Evolutionary conservation across 495 filamentous ascomycete genomes (phyloP), one percentile per base, ranked within the genome.

Genomic region (Penicillium coprophilum): DNA sequence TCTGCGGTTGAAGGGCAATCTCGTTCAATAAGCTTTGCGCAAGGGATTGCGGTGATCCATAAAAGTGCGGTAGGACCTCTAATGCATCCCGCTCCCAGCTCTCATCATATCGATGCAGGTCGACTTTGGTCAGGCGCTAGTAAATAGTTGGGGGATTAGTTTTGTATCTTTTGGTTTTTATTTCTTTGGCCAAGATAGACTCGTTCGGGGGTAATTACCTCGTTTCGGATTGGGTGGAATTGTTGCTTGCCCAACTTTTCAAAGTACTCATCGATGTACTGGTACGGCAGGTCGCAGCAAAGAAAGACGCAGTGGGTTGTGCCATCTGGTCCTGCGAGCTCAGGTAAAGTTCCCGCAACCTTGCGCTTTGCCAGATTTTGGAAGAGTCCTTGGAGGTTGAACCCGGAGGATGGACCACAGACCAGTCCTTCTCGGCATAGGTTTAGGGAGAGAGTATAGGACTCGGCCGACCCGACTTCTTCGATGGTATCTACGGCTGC

Each of bases 211-310:
- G 27, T 15, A 60, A 69, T 52, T 62, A 82, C 81, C 72, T 82
- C 68, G 52, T 86, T 86, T n/a, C 66, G 67, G 20, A 85, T 85
- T 1, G 76, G 68, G 19, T 75, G 81, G 58, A 87, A 85, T 53
- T 80, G 64, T 11, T 72, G 71, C 0, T 69, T 50, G 9, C 69
- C 74, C 13, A 86, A 64, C 58, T 82, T 84, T 41, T 79, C 63
- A 55, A 84, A 86, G 56, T 87, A 87, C 60, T 80, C 77, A 20
- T 72, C 68, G 38, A 87, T 76, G 51, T 87, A 85, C 64, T 87
- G 83, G 55, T 87, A 85, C 11, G 84, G 84, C 21, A 87, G 65
- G 59, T 87, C 84, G 34, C 81, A 82, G 67, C 81, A 84, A 12
- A 83, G 63, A 63, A 87, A 86, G 5, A 85, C 83, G 51, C 78